Evolutionary conservation across 139 green algal species (phyloP), one percentile per base, ranked within the genome.

Genomic region (Pleodorina starrii): DNA sequence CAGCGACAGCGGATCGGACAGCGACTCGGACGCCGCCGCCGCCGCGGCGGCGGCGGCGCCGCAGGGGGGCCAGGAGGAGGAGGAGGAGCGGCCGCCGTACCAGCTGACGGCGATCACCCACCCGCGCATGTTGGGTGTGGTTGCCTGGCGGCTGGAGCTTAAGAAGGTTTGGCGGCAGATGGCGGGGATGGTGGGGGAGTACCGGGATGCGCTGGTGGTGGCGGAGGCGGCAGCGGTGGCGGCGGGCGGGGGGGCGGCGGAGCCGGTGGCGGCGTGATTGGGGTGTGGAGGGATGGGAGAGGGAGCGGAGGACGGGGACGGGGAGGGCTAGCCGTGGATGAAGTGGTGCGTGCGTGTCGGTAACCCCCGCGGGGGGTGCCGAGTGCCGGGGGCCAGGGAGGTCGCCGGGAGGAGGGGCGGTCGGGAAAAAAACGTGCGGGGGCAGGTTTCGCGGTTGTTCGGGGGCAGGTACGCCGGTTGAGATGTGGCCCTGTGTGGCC

Each of bases 91-190:
- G 72, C 40, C 72, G 72, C 2, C 16, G 36, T 32, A 3, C 32
- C 25, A 38, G 9, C 43, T 54, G 44, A 40, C 43, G 1, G 44
- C 74, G n/a, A 44, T 82, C 27, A 63, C 74, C 1, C 6, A 36
- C 10, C 14, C 54, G 21, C 78, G 78, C 1, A 69, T 57, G 78
- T 59, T 25, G 29, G 59, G 79, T 4, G 40, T 86, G 0, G 79
- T 86, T 54, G 59, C 57, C 19, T 86, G 57, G 57, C 79, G 79
- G 57, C 16, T 75, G 79, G 79, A 86, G 79, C 16, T 57, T 5
- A 86, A 86, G 79, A 5, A 9, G 10, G 79, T 86, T 57, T 86
- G 57, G 79, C 51, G 40, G 48, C 40, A 86, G 32, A 86, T 86
- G 79, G 27, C 14, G 57, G 79, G 57, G n/a, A 59, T 86, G 38